These are phyloP conservation scores for Leptographium lundbergii DNA, from an alignment of 2,329 filamentous ascomycete species.

Conservation along the genomic window DNA sequence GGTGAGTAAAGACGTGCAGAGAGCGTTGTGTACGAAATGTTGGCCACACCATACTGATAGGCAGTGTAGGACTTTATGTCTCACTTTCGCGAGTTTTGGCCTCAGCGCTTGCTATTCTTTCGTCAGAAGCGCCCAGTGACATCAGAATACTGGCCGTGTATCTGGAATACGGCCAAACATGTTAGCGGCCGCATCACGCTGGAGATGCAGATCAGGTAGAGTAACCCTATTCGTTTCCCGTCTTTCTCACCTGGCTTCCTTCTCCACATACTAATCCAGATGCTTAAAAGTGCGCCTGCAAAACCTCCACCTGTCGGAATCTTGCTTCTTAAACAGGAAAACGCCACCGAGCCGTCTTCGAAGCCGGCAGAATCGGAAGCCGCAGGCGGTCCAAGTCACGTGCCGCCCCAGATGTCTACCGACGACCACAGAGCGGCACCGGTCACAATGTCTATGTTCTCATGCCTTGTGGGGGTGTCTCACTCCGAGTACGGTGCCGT, in stretches of 20 bases:
- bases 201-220: conserved; percentile 10
- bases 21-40: background rate
- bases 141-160: conserved; percentile 14
- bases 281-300: background rate
- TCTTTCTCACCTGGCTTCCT: background rate
- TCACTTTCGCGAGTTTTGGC: conserved; percentile 31
- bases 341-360: background rate
- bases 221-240: too few relatives aligned
- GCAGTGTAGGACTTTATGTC: conserved; percentile 22
- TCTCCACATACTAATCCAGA: background rate
- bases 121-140: conserved; percentile 7
- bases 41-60: background rate
- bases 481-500: background rate
- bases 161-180: conserved; percentile 13
- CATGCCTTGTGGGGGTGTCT: background rate
- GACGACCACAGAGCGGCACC: too few relatives aligned
- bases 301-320: background rate
- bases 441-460: background rate
- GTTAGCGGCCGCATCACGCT: conserved; percentile 11
- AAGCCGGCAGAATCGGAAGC: background rate
- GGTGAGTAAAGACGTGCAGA: conserved; percentile 20
- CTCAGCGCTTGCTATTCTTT: conserved; percentile 23
- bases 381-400: background rate
- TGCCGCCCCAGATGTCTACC: background rate
- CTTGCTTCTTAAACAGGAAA: background rate